Percentiles rank a stretch among this genome's conserved stretches.
Evolutionary conservation across 805 yeast genomes (phyloP).

Genomic region (Myxozyma mucilagina): DNA sequence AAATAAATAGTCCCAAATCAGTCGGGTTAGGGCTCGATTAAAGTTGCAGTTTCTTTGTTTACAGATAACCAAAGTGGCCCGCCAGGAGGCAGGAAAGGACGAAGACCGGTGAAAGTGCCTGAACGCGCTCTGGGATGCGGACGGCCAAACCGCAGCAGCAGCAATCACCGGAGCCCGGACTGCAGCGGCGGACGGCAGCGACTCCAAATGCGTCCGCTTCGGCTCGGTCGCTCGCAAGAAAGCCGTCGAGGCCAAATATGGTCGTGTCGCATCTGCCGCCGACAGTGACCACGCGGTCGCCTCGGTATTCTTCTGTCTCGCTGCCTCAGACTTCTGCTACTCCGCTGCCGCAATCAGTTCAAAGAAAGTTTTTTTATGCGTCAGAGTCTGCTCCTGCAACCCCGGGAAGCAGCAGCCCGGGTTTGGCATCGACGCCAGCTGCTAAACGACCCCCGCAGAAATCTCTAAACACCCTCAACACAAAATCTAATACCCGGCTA

Average conservation of each 20-base stretch:
- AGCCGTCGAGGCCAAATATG: slow-evolving; percentile 5
- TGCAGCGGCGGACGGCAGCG: background rate
- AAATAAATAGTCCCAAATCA: too few species aligned
- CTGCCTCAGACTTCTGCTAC: background rate
- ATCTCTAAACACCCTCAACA: background rate
- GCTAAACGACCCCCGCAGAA: background rate
- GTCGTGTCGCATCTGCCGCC: slow-evolving; percentile 25
- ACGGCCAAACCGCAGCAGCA: too few species aligned
- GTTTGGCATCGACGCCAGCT: background rate
- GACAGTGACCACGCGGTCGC: slow-evolving; percentile 31
- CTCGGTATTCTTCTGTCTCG: slow-evolving; percentile 9
- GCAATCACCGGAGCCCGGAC: too few species aligned
- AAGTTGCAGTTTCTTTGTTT: too few species aligned
- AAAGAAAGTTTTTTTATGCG: background rate
- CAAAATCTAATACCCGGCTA: slow-evolving; percentile 1
- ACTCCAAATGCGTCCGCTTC: background rate
- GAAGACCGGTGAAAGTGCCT: too few species aligned
- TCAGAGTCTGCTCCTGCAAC: background rate
- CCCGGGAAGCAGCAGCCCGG: background rate
- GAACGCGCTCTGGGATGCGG: too few species aligned
- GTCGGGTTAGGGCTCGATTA: too few species aligned
- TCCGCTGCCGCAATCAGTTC: background rate
- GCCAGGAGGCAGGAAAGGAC: too few species aligned
- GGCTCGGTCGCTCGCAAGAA: background rate
- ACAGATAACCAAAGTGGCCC: too few species aligned